phyloP scores from a whole-genome alignment of 495 filamentous ascomycete genomes.

The Penicillium longicatenatum region DNA sequence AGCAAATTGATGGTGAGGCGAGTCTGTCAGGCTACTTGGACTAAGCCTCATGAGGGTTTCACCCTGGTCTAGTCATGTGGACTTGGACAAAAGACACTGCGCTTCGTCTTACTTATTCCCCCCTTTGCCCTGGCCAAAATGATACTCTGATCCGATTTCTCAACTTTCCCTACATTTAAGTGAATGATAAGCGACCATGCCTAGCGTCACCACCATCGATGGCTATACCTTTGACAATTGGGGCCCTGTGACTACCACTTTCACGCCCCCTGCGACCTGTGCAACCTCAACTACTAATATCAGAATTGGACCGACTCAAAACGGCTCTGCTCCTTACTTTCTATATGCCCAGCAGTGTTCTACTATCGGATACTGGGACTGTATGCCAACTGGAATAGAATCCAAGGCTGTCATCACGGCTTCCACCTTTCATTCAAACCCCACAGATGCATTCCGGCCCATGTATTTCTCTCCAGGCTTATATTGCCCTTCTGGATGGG shows the following conservation, averaged over 20 bases:
- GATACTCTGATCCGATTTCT: too few relatives aligned
- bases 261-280: conserved; percentile 10
- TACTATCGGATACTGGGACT: neutral
- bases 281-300: neutral
- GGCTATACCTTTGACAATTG: conserved; percentile 13
- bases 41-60: too few relatives aligned
- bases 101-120: neutral
- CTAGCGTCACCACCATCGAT: conserved; percentile 4
- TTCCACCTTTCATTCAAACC: neutral
- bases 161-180: too few relatives aligned
- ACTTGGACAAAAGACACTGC: too few relatives aligned
- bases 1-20: too few relatives aligned
- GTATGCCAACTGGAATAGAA: neutral
- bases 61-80: too few relatives aligned
- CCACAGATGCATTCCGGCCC: neutral
- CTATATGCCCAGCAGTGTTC: neutral
- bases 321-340: neutral
- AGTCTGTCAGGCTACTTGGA: too few relatives aligned
- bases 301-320: neutral
- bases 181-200: conserved; percentile 5
- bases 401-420: neutral
- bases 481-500: conserved; percentile 9
- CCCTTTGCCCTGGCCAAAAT: neutral
- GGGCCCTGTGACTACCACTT: conserved; percentile 15
- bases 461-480: conserved; percentile 6